phyloP scores from a whole-genome alignment of 225 moss, liverwort and hornwort species.

The Bryoerythrophyllum caledonicum region DNA sequence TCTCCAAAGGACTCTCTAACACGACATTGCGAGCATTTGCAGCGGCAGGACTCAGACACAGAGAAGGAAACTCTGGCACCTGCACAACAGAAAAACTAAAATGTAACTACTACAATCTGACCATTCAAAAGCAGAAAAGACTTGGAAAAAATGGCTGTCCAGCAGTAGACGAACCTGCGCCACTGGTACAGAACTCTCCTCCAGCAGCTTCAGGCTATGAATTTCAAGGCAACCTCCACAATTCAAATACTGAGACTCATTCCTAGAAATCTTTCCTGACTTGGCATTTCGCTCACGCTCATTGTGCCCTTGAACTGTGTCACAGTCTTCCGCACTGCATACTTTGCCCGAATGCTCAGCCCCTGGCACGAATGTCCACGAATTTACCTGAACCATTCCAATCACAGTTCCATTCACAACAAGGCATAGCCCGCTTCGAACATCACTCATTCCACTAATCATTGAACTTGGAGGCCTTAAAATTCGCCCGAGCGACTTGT shows the following conservation, averaged over 20 bases:
- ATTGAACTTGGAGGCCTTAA: too few relatives aligned
- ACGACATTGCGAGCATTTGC: conserved; percentile 49
- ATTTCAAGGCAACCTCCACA: conserved; percentile 66
- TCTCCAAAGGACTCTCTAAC: conserved; percentile 54
- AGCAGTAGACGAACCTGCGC: conserved; percentile 35
- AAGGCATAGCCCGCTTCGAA: not conserved
- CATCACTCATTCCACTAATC: too few relatives aligned
- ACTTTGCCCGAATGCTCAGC: conserved; percentile 10
- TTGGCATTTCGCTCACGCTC: conserved; percentile 2
- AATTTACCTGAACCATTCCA: conserved; percentile 38
- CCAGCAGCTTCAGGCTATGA: conserved; percentile 53
- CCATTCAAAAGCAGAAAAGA: not conserved
- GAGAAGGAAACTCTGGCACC: conserved; percentile 55
- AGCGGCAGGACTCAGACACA: conserved; percentile 61
- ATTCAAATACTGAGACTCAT: conserved; percentile 8
- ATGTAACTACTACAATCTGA: not conserved
- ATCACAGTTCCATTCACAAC: not conserved
- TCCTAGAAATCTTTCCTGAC: conserved; percentile 14
- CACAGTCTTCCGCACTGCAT: conserved; percentile 13
- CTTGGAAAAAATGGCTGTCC: not conserved
- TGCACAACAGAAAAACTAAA: conserved; percentile 26
- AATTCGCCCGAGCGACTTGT: too few relatives aligned
- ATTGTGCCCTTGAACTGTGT: conserved; percentile 20
- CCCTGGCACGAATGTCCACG: conserved; percentile 56
- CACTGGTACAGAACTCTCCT: conserved; percentile 27